Percentiles rank a stretch among this genome's conserved stretches.
phyloP scores from a whole-genome alignment of 2,329 filamentous ascomycete species.

The Hypoxylon sp. region DNA sequence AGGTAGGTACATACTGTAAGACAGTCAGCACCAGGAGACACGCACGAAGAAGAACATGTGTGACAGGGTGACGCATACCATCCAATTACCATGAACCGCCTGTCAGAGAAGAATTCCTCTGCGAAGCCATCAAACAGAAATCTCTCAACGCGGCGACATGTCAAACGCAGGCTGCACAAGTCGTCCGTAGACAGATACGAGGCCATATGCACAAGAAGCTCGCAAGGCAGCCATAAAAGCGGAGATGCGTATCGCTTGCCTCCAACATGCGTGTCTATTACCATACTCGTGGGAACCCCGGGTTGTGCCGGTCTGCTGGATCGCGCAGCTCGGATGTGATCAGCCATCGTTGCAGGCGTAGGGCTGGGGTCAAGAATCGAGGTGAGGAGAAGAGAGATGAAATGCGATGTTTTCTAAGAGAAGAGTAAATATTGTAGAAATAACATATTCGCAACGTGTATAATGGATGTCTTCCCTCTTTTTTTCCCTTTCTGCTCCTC shows the following conservation, averaged over 20 bases:
- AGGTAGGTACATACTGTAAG: constrained; percentile 23
- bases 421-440: not conserved
- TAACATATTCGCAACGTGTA: constrained; percentile 1
- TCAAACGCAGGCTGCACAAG: constrained; percentile 36
- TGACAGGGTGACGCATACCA: constrained; percentile 14
- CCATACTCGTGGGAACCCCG: constrained; percentile 10
- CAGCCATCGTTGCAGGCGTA: constrained; percentile 16
- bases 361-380: not conserved
- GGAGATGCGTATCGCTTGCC: constrained; percentile 18
- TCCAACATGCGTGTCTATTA: constrained; percentile 21
- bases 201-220: constrained; percentile 37
- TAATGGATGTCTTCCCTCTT: not conserved
- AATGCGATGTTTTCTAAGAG: not conserved
- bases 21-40: constrained; percentile 11
- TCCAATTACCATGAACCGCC: constrained; percentile 40
- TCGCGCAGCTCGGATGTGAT: constrained; percentile 3
- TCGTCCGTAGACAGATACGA: constrained; percentile 34
- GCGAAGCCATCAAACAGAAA: constrained; percentile 37
- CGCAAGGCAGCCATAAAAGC: constrained; percentile 38
- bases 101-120: constrained; percentile 38
- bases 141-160: constrained; percentile 34
- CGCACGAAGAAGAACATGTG: not conserved
- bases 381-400: not conserved
- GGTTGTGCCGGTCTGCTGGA: constrained; percentile 10
- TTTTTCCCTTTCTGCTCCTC: too few relatives aligned